phyloP scores from a whole-genome alignment of 345 rosid genomes.

The Populus pruinosa region DNA sequence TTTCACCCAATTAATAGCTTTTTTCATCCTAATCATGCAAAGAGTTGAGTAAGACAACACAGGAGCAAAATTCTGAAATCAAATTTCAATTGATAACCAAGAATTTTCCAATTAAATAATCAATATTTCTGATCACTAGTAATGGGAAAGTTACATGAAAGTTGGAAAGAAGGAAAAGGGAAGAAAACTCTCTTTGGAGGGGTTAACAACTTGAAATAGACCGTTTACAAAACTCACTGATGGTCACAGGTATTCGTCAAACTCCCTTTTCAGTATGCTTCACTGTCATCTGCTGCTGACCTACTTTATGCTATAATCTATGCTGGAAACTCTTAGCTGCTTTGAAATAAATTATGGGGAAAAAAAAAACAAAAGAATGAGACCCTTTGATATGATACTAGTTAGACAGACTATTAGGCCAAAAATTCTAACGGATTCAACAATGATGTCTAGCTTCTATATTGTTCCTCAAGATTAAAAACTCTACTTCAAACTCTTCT shows the following conservation, averaged over 20 bases:
- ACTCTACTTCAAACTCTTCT: conserved; percentile 50
- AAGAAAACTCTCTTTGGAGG: background rate
- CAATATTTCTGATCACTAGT: conserved; percentile 14
- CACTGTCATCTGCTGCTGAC: conserved; percentile 24
- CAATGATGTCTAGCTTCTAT: conserved; percentile 17
- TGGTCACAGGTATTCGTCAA: conserved; percentile 3
- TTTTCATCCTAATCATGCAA: too few species aligned
- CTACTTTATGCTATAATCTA: conserved; percentile 18
- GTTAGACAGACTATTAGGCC: conserved; percentile 11
- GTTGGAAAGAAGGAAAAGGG: background rate
- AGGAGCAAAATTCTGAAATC: background rate
- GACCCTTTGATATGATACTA: conserved; percentile 11
- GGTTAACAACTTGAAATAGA: background rate
- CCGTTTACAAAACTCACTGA: conserved; percentile 12
- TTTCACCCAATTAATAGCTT: too few species aligned
- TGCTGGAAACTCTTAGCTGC: conserved; percentile 7
- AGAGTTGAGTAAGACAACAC: too few species aligned
- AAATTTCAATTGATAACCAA: background rate
- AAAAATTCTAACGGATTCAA: conserved; percentile 28
- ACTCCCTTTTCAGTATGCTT: conserved; percentile 5
- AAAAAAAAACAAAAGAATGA: conserved; percentile 32
- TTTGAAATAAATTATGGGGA: conserved; percentile 21
- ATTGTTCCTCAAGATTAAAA: background rate
- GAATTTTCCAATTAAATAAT: conserved; percentile 16
- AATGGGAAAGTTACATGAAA: background rate